These are phyloP conservation scores for Oryza australiensis DNA, from an alignment of 176 grass and related monocot species.

Conservation along the genomic window DNA sequence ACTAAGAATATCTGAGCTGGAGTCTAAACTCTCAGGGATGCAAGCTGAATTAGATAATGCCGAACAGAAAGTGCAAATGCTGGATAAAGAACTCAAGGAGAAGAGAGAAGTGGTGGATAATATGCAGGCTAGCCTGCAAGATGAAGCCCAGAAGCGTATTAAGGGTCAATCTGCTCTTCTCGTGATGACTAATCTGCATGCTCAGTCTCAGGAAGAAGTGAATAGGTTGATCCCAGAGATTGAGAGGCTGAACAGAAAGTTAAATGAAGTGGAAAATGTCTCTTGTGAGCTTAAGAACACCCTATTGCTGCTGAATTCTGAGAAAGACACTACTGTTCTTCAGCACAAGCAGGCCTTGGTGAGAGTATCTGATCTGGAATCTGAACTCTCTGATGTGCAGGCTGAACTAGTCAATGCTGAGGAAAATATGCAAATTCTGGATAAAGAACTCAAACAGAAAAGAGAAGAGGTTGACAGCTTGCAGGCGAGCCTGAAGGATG, in stretches of 20 bases:
- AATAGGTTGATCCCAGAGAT: conserved; percentile 23
- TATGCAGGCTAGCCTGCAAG: conserved; percentile 13
- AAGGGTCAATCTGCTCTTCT: conserved; percentile 25
- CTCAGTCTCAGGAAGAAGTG: conserved; percentile 34
- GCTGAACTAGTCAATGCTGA: conserved; percentile 25
- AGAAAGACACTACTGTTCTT: conserved; percentile 19
- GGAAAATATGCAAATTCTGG: conserved; percentile 26
- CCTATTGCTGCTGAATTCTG: conserved; percentile 12
- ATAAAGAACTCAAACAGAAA: conserved; percentile 45
- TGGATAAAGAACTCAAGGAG: conserved; percentile 38
- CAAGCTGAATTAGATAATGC: conserved; percentile 30
- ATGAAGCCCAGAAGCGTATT: conserved; percentile 20
- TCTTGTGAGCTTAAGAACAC: conserved; percentile 19
- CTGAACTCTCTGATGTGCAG: neutral
- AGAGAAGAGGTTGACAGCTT: conserved; percentile 29
- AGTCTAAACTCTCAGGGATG: neutral
- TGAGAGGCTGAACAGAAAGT: conserved; percentile 46
- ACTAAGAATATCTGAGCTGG: conserved; percentile 23
- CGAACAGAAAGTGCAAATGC: conserved; percentile 32
- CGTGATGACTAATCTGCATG: conserved; percentile 13
- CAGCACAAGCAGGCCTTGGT: conserved; percentile 25
- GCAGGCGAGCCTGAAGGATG: conserved; percentile 8
- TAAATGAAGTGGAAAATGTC: conserved; percentile 45
- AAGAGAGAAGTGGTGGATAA: conserved; percentile 26
- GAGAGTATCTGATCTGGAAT: conserved; percentile 36